A percentile compares a stretch with the other conserved stretches of the same genome.
Conservation (phyloP, 345 rosid genomes). For the Anastatica hierochuntica region DNA sequence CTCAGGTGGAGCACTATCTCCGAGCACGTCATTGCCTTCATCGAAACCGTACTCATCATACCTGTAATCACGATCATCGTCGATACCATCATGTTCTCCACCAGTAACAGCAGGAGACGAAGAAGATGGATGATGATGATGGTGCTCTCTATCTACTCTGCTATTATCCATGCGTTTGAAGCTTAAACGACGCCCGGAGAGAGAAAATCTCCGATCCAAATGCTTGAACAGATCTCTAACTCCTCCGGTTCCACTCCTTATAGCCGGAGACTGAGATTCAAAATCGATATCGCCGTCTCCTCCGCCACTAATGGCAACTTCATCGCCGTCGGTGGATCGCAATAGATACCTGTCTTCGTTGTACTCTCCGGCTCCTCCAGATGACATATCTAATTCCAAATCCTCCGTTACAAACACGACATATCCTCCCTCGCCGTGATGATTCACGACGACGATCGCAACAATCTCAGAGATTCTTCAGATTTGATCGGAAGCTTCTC, state of each 20-base stretch:
- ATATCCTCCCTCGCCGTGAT: neutral
- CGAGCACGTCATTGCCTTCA: conserved; percentile 36
- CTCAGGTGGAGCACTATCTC: conserved; percentile 81
- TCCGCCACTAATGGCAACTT: neutral
- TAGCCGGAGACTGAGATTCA: conserved; percentile 31
- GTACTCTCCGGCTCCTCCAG: conserved; percentile 29
- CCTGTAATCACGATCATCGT: conserved; percentile 18
- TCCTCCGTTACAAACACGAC: neutral
- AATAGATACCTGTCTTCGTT: conserved; percentile 31
- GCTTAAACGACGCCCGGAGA: conserved; percentile 44
- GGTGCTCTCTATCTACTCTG: conserved; percentile 32
- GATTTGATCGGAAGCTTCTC: conserved; percentile 30
- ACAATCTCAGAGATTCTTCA: neutral
- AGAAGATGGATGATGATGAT: conserved; percentile 16
- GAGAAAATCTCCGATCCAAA: conserved; percentile 51
- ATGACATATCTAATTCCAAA: conserved; percentile 15
- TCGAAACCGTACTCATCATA: conserved; percentile 23
- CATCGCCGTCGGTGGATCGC: conserved; percentile 26
- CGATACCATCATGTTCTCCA: neutral
- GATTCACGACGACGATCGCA: neutral
- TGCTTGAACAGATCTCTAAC: conserved; percentile 54
- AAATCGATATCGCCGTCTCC: conserved; percentile 18
- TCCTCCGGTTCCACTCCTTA: conserved; percentile 19
- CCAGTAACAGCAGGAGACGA: conserved; percentile 15
- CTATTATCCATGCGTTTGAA: conserved; percentile 35